Evolutionary conservation across 2,329 filamentous ascomycete species (phyloP).

Genomic region (Fusarium denticulatum): DNA sequence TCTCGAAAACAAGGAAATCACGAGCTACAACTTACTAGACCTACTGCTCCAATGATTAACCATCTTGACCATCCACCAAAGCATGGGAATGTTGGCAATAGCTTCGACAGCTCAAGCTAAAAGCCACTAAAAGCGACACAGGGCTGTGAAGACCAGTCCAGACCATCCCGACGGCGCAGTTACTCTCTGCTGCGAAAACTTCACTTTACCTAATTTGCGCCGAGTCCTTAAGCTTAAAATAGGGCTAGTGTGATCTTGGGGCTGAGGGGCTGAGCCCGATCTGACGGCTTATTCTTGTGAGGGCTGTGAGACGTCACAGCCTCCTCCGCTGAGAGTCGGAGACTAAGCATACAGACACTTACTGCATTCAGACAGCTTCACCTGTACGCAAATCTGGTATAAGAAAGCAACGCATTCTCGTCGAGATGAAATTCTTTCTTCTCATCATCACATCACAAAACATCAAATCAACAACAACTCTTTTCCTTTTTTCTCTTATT

Average conservation of each 20-base stretch:
- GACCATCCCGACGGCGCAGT: background rate
- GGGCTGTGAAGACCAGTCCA: background rate
- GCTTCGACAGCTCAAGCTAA: background rate
- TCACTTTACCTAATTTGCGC: background rate
- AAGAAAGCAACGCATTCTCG: background rate
- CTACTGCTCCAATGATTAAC: background rate
- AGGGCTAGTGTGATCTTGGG: slow-evolving; percentile 22
- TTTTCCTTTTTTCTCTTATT: background rate
- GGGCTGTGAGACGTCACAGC: slow-evolving; percentile 24
- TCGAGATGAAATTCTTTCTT: background rate
- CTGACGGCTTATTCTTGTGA: slow-evolving; percentile 15
- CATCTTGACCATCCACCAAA: background rate
- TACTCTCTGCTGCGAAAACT: background rate
- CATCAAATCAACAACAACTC: slow-evolving; percentile 12
- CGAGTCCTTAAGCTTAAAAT: slow-evolving; percentile 31
- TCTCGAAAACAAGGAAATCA: background rate
- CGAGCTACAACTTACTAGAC: background rate
- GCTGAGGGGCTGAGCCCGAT: slow-evolving; percentile 21
- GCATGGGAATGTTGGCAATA: background rate
- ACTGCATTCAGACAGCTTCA: background rate
- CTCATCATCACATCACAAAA: slow-evolving; percentile 34
- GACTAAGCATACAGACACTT: background rate
- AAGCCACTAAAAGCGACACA: background rate
- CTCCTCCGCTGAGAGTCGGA: slow-evolving; percentile 26
- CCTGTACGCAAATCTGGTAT: background rate